A percentile compares a stretch with the other conserved stretches of the same genome.
phyloP scores from a whole-genome alignment of 805 yeast genomes.

The Yarrowia divulgata region DNA sequence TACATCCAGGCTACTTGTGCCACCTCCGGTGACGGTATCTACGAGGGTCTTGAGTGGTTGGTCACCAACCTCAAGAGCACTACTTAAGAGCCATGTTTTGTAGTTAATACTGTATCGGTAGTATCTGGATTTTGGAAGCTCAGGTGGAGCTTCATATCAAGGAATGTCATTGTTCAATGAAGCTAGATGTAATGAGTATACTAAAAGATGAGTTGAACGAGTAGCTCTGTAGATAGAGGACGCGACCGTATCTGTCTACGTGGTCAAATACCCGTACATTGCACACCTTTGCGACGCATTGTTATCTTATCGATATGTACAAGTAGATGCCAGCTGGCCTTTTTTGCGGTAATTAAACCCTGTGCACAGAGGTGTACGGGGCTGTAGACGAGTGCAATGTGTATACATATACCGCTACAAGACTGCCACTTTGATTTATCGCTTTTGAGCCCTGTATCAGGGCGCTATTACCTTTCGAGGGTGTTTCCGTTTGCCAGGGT shows the following conservation, averaged over 20 bases:
- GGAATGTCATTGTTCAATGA: slow-evolving; percentile 26
- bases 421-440: neutral
- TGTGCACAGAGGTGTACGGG: slow-evolving; percentile 1
- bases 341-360: neutral
- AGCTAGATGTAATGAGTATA: slow-evolving; percentile 22
- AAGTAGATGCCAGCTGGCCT: slow-evolving; percentile 25
- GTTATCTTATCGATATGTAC: slow-evolving; percentile 27
- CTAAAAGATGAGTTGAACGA: neutral
- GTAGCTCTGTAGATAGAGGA: neutral
- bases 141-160: slow-evolving; percentile 29
- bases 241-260: neutral
- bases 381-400: neutral
- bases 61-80: slow-evolving; percentile 82
- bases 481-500: neutral
- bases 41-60: slow-evolving; percentile 98
- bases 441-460: too few species aligned
- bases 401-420: neutral
- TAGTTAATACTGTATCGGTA: slow-evolving; percentile 39
- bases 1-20: slow-evolving; percentile 99
- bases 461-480: neutral
- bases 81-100: slow-evolving; percentile 41
- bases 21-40: slow-evolving; percentile 97
- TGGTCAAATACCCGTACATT: neutral
- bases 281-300: slow-evolving; percentile 31
- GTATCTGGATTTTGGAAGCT: slow-evolving; percentile 26